Conservation (phyloP, 2,329 filamentous ascomycete species). For the Exophiala sideris region DNA sequence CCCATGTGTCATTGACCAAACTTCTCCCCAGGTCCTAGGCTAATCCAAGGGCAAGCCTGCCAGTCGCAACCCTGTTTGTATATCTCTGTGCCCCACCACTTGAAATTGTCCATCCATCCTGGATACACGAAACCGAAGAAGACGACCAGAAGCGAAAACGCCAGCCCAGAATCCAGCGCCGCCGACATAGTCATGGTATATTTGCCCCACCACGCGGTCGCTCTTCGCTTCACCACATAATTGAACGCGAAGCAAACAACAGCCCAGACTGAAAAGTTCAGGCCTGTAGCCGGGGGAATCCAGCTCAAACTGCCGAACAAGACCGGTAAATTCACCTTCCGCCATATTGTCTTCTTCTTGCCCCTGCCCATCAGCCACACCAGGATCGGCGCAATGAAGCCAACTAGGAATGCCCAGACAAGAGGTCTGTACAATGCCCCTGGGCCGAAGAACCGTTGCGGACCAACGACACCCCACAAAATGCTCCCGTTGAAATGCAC, state of each 20-base stretch:
- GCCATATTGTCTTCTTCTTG: slow-evolving; percentile 58
- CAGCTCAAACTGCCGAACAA: slow-evolving; percentile 78
- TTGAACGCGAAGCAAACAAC: slow-evolving; percentile 82
- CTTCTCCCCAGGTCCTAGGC: slow-evolving; percentile 58
- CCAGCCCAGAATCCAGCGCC: slow-evolving; percentile 76
- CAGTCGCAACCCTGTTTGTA: slow-evolving; percentile 84
- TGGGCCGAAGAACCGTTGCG: slow-evolving; percentile 74
- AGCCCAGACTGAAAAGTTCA: slow-evolving; percentile 87
- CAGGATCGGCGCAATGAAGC: slow-evolving; percentile 68
- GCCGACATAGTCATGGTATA: slow-evolving; percentile 88
- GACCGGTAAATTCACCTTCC: slow-evolving; percentile 77
- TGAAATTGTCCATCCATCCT: slow-evolving; percentile 67
- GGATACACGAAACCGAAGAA: slow-evolving; percentile 87
- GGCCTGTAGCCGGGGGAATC: slow-evolving; percentile 79
- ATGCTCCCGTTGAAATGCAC: slow-evolving; percentile 91
- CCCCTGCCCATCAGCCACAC: slow-evolving; percentile 68
- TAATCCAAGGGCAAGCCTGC: slow-evolving; percentile 70
- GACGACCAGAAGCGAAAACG: slow-evolving; percentile 76
- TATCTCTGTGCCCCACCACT: slow-evolving; percentile 86
- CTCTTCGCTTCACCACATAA: slow-evolving; percentile 66
- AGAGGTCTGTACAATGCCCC: slow-evolving; percentile 70
- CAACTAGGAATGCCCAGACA: slow-evolving; percentile 78
- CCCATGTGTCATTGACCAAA: slow-evolving; percentile 43
- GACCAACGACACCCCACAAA: slow-evolving; percentile 84
- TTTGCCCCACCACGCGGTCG: slow-evolving; percentile 79